Base-by-base conservation (phyloP, 306 rosid species). In the Malus domestica region DNA sequence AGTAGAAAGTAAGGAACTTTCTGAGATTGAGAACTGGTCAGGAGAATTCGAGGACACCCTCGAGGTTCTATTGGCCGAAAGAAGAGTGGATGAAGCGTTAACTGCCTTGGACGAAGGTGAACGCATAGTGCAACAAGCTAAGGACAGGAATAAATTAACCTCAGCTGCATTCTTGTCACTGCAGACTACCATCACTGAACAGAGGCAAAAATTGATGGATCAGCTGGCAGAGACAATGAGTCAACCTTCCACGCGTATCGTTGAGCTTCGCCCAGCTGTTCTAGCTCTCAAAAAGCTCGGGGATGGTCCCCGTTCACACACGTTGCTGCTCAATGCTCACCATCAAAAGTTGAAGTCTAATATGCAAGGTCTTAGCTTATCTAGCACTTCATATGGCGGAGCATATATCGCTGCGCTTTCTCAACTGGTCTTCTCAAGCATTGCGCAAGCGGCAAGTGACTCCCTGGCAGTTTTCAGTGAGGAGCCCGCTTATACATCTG, bases 301-400 rank as follows among this genome's bases (percentile, higher is more conserved):
- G 18, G 97, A 95, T 15, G 98, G 98, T 42, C 81, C 97, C 32
- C 96, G 90, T 11, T 91, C 97, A 2, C 97, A 92, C 72, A 80
- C 85, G 10, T 74, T 92, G 83, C 81, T 95, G 25, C 91, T 95
- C 3, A 76, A 57, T 22, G 87, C 96, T 81, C 93, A 89, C 83
- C 81, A 81, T 10, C 83, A 76, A 77, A 87, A 84, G 80, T 33
- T 91, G 80, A 80, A 79, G n/a, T 80, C 86, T 1, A 84, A 30
- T 71, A 69, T 86, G 77, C 86, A 74, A 13, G 78, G 73, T 70
- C 80, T 87, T 42, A 73, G 83, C 45, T 51, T 91, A 4, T 45
- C 81, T 0, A 68, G 67, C 45, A 72, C 75, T 55, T 71, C 74
- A 49, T 71, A 70, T 46, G 88, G 89, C 14, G 90, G 88, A 46